A percentile compares a stretch with the other conserved stretches of the same genome.
These are phyloP conservation scores for Pyrrhoderma noxium DNA, from an alignment of 1,284 basidiomycete genomes.

Conservation along the genomic window DNA sequence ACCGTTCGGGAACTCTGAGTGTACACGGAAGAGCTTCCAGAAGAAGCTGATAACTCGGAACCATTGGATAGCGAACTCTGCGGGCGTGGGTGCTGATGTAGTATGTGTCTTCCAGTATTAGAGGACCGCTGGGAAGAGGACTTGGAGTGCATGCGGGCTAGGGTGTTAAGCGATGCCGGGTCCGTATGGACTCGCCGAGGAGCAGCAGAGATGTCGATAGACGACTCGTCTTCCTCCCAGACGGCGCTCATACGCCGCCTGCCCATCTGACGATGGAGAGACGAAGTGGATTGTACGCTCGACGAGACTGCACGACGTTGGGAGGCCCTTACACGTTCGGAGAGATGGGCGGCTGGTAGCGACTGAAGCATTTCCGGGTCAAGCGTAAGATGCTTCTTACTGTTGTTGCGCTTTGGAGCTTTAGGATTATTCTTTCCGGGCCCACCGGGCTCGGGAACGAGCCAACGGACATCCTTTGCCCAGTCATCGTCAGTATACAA, in stretches of 20 bases:
- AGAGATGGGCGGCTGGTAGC: neutral
- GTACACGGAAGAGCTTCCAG: constrained; percentile 12
- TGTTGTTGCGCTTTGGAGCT: constrained; percentile 21
- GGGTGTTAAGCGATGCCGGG: constrained; percentile 5
- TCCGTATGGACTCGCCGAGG: constrained; percentile 24
- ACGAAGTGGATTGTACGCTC: constrained; percentile 17
- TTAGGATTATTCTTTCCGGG: constrained; percentile 7
- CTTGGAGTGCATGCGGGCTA: constrained; percentile 9
- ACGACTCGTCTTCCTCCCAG: constrained; percentile 37
- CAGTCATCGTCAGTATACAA: constrained; percentile 19
- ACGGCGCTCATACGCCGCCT: constrained; percentile 35
- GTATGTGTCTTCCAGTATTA: neutral
- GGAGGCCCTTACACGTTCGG: constrained; percentile 2
- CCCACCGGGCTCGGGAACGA: constrained; percentile 30
- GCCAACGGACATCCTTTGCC: constrained; percentile 56
- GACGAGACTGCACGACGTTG: constrained; percentile 21
- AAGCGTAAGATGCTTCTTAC: constrained; percentile 11
- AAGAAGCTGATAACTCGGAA: constrained; percentile 5
- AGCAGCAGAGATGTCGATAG: constrained; percentile 9
- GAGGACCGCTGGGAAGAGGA: constrained; percentile 13
- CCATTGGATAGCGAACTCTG: constrained; percentile 2
- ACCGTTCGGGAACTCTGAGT: constrained; percentile 25
- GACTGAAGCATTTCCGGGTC: constrained; percentile 6
- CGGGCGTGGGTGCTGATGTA: neutral
- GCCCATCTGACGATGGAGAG: constrained; percentile 16